Conservation (phyloP, 495 filamentous ascomycete genomes). For the Aspergillus baeticus region DNA sequence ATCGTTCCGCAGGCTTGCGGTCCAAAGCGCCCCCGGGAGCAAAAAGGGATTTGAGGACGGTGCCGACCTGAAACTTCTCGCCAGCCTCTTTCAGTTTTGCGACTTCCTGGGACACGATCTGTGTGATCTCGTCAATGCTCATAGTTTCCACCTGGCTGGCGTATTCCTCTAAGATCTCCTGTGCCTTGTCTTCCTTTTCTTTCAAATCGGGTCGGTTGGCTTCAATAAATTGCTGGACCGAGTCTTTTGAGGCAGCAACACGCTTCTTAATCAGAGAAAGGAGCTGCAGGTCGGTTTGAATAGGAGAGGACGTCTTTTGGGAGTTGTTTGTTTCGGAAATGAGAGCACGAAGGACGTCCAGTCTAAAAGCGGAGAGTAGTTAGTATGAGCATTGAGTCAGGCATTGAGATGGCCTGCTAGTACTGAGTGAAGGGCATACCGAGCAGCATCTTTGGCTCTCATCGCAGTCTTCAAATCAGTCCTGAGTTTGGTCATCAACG, state of each 20-base stretch:
- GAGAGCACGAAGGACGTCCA: slow-evolving; percentile 58
- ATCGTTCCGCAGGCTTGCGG: slow-evolving; percentile 52
- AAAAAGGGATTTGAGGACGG: slow-evolving; percentile 48
- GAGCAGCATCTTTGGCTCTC: slow-evolving; percentile 56
- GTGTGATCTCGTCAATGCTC: slow-evolving; percentile 48
- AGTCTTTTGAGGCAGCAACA: slow-evolving; percentile 43
- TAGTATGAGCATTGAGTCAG: not conserved
- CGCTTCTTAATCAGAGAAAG: slow-evolving; percentile 59
- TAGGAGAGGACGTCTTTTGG: slow-evolving; percentile 57
- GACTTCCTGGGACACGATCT: slow-evolving; percentile 44
- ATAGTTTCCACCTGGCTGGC: slow-evolving; percentile 50
- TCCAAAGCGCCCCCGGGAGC: slow-evolving; percentile 47
- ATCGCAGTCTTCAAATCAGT: slow-evolving; percentile 61
- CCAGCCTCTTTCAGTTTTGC: slow-evolving; percentile 40
- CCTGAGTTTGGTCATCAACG: slow-evolving; percentile 51
- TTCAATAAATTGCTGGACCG: slow-evolving; percentile 50
- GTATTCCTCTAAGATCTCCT: slow-evolving; percentile 57
- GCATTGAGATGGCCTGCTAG: not conserved
- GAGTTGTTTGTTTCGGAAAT: slow-evolving; percentile 64
- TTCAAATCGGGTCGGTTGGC: slow-evolving; percentile 55
- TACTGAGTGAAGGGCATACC: slow-evolving; percentile 28
- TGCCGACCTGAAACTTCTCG: slow-evolving; percentile 43
- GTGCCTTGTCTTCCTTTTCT: slow-evolving; percentile 56
- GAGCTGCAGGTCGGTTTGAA: slow-evolving; percentile 57
- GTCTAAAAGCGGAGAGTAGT: slow-evolving; percentile 23